phyloP scores from a whole-genome alignment of 2,329 filamentous ascomycete genomes.

The Fusarium transvaalense region DNA sequence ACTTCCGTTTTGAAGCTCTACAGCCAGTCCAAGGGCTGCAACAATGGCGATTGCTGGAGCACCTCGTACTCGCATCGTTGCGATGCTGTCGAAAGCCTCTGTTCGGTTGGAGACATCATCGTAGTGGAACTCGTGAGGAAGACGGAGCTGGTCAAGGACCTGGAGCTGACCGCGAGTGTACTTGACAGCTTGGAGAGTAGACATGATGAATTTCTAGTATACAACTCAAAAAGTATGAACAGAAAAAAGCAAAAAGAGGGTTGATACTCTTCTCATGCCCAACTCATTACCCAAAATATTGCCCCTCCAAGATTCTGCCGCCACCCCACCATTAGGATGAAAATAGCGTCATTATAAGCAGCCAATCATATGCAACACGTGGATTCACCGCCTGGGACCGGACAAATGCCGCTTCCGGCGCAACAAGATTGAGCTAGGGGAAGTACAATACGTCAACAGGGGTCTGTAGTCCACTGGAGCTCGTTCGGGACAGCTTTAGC shows the following conservation, averaged over 20 bases:
- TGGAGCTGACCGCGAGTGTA: constrained; percentile 79
- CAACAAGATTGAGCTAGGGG: constrained; percentile 45
- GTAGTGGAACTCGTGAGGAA: constrained; percentile 85
- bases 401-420: constrained; percentile 48
- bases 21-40: constrained; percentile 88
- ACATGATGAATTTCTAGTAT: constrained; percentile 54
- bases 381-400: constrained; percentile 45
- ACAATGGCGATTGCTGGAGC: constrained; percentile 98
- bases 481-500: constrained; percentile 46
- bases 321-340: constrained; percentile 46
- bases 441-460: constrained; percentile 36
- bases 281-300: constrained; percentile 30
- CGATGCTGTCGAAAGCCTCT: constrained; percentile 86
- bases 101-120: constrained; percentile 76
- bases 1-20: constrained; percentile 76
- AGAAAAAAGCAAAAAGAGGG: neutral
- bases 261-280: constrained; percentile 4
- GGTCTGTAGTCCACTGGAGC: constrained; percentile 30
- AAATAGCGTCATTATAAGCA: constrained; percentile 32
- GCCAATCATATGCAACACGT: constrained; percentile 31
- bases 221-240: neutral
- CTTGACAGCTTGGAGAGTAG: constrained; percentile 80
- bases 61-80: constrained; percentile 80
- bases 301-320: constrained; percentile 53
- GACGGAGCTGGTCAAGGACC: constrained; percentile 85